A percentile compares a stretch with the other conserved stretches of the same genome.
phyloP scores from a whole-genome alignment of 2,329 filamentous ascomycete genomes.

The Colletotrichum tropicale region DNA sequence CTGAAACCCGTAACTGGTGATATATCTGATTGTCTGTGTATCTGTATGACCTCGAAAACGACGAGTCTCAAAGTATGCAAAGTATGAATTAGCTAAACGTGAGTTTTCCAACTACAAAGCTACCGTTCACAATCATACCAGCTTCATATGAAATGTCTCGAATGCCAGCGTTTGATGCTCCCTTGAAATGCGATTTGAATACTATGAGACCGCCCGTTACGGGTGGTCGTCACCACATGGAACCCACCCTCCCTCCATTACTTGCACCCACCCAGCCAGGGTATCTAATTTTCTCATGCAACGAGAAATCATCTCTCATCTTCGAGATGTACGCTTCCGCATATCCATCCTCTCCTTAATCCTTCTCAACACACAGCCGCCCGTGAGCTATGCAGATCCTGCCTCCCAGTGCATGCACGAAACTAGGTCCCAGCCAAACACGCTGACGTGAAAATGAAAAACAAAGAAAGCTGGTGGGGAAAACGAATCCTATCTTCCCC shows the following conservation, averaged over 20 bases:
- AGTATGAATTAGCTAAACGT: not conserved
- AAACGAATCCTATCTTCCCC: not conserved
- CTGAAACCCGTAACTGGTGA: not conserved
- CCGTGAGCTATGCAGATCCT: not conserved
- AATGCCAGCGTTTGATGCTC: not conserved
- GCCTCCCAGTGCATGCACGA: not conserved
- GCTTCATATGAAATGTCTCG: not conserved
- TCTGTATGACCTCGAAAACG: not conserved
- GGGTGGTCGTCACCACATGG: not conserved
- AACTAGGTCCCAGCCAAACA: not conserved
- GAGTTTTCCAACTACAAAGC: not conserved
- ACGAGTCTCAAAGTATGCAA: not conserved
- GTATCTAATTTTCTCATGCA: slow-evolving; percentile 15
- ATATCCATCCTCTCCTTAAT: not conserved
- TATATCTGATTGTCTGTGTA: not conserved
- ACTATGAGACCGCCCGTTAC: not conserved
- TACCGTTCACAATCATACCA: not conserved
- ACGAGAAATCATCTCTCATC: not conserved
- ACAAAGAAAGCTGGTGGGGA: not conserved
- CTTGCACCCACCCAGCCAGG: slow-evolving; percentile 6
- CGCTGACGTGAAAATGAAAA: not conserved
- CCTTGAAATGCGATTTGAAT: not conserved
- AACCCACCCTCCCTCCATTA: not conserved
- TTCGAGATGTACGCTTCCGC: not conserved
- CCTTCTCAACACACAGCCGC: not conserved